phyloP scores from a whole-genome alignment of 2,329 filamentous ascomycete species.

The Aspergillus quadrilineatus region DNA sequence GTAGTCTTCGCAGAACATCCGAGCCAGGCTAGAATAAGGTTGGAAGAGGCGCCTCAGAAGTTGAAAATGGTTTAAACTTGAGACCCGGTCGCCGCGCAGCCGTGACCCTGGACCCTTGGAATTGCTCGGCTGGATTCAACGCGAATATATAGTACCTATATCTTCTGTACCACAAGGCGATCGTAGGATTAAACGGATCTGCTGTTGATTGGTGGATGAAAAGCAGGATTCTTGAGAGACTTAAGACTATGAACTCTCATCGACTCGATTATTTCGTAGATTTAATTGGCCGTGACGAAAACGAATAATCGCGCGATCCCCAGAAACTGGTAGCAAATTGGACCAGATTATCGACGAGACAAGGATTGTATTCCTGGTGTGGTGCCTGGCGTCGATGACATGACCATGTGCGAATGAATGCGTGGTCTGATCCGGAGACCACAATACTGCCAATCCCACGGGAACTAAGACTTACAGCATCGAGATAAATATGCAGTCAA shows the following conservation, averaged over 20 bases:
- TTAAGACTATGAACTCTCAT: background rate
- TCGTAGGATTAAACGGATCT: background rate
- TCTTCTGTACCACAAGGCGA: background rate
- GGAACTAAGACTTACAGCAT: background rate
- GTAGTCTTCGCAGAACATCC: background rate
- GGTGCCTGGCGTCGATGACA: background rate
- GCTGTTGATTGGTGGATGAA: conserved; percentile 1
- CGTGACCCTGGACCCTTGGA: background rate
- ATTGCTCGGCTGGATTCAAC: background rate
- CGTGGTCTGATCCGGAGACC: conserved; percentile 1
- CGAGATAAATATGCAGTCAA: background rate
- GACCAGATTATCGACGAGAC: conserved; percentile 5
- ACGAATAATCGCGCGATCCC: background rate
- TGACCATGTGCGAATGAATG: background rate
- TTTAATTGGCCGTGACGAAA: background rate
- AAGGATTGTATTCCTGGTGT: conserved; percentile 1
- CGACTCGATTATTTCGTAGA: background rate
- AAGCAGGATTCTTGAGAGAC: background rate
- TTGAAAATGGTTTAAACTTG: background rate
- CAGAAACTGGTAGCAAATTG: background rate
- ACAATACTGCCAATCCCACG: background rate
- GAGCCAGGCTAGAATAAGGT: background rate
- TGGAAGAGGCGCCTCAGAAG: conserved; percentile 7
- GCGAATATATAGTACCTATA: background rate
- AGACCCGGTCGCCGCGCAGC: conserved; percentile 3